Evolutionary conservation across 2,329 filamentous ascomycete species (phyloP), one percentile per base, ranked within the genome.

Genomic region (Amesomyces nigricolor): DNA sequence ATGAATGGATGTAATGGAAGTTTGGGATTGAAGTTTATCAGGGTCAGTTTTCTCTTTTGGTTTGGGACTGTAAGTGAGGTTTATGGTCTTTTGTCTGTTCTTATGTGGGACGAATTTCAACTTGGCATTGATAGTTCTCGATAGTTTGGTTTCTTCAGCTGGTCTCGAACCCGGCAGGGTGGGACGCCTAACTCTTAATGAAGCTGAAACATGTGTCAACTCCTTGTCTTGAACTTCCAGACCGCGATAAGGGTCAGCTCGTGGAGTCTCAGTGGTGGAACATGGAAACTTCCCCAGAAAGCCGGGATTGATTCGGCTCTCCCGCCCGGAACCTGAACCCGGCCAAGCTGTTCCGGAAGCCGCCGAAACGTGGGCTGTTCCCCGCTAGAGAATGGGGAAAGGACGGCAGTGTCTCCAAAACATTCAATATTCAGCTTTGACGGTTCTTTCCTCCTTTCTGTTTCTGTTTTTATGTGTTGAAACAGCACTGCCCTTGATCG

Each of bases 231-330:
- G 11, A 10, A 13, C 32, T 7, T 35, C 32, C 8, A 35, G 32
- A 1, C 8, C 9, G 32, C 11, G 32, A 35, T 35, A 35, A 35
- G 35, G 8, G 17, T 17, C n/a, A 37, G 30, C 8, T 32, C 5
- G 10, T 47, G 16, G 5, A 17, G n/a, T 35, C 29, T 30, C 14
- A 29, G 10, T 17, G 30, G 3, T 38, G 29, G 8, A 9, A n/a
- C 10, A 10, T 32, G 29, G n/a, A 47, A 35, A 19, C 46, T 19
- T 19, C 46, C 16, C 17, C 30, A 43, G 37, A 52, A 52, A 38
- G n/a, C 49, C 43, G 37, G 56, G 35, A 46, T 39, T 32, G 45
- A 6, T 29, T 58, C 56, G 35, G 46, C 46, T 47, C 11, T 29
- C 19, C 11, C 29, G 29, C 26, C 14, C 39, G 16, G 37, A 17